Evolutionary conservation across 2,329 filamentous ascomycete species (phyloP), one percentile per base, ranked within the genome.

Genomic region (Xylaria digitata): DNA sequence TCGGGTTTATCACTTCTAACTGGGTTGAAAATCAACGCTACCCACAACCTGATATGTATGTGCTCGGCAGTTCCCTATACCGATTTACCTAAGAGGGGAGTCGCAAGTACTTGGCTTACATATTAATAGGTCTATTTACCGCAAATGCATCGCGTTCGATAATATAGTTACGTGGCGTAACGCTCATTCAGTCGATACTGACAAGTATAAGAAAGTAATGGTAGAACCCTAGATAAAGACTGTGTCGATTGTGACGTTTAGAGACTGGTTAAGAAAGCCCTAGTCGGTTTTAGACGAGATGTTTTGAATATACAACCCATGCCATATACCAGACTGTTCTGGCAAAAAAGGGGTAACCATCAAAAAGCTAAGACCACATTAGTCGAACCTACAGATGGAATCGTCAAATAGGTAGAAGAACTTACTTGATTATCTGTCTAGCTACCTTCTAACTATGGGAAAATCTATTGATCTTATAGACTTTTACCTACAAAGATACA

Each of bases 141-240:
- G 76, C 56, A 76, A 78, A 65, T 80, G 79, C 37, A 67, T 78
- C 8, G 74, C 78, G 50, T 79, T 79, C 48, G 75, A 78, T 9
- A 72, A 71, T 45, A 54, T 73, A 7, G 67, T 70, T 2, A 57
- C 34, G 13, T 72, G 67, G 60, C 62, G 70, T 9, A 64, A 67
- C 45, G 57, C 60, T 26, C 52, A 71, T 30, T 61, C 70, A 2
- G 59, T 73, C 11, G 68, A 73, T 40, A 17, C 67, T 1, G 70
- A 72, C 8, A 73, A 68, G 50, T 73, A 72, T 26, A 52, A 11
- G 30, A 21, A 55, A 19, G 52, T 57, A 11, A 63, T 63, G 61
- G 52, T 15, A 15, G 30, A 55, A 8, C 60, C 62, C 32, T 80
- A 74, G 73, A 13, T 45, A 21, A 45, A 21, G 1, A 45, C 2